These are phyloP conservation scores for Hortaea werneckii DNA, from an alignment of 2,329 filamentous ascomycete genomes.

Conservation along the genomic window DNA sequence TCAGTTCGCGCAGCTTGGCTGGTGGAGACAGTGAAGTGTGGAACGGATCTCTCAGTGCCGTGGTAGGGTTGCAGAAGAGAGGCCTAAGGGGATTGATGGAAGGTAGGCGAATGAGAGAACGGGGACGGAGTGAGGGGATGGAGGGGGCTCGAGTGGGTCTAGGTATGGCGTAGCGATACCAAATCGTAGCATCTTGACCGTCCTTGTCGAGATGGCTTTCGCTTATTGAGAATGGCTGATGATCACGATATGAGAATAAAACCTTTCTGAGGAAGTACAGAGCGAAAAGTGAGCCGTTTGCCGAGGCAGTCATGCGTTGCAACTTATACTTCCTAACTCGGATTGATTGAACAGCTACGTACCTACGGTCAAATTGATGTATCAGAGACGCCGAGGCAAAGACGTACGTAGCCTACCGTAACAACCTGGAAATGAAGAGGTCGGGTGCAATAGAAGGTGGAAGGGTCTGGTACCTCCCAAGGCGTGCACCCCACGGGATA, in stretches of 20 bases:
- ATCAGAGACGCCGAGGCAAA: too few relatives aligned
- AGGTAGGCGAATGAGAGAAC: constrained; percentile 72
- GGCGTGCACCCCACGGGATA: too few relatives aligned
- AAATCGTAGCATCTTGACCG: not conserved
- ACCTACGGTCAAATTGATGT: too few relatives aligned
- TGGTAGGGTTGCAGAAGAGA: constrained; percentile 91
- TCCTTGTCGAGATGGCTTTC: not conserved
- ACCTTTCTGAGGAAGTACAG: too few relatives aligned
- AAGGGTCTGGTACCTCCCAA: too few relatives aligned
- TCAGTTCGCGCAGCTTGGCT: constrained; percentile 11
- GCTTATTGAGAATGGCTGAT: not conserved
- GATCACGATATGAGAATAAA: too few relatives aligned
- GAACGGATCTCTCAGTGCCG: constrained; percentile 70
- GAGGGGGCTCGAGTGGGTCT: constrained; percentile 27
- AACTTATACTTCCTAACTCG: not conserved
- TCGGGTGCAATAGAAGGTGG: too few relatives aligned
- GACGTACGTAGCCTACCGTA: too few relatives aligned
- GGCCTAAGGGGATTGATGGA: constrained; percentile 91
- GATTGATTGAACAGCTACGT: not conserved
- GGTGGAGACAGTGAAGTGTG: constrained; percentile 44
- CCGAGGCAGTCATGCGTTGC: not conserved
- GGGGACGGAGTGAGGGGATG: constrained; percentile 37
- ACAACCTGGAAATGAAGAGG: too few relatives aligned
- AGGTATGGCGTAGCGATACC: constrained; percentile 24
- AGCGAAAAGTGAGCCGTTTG: not conserved